Base-by-base conservation (phyloP, 2,329 filamentous ascomycete genomes). In the Fusarium sp. region DNA sequence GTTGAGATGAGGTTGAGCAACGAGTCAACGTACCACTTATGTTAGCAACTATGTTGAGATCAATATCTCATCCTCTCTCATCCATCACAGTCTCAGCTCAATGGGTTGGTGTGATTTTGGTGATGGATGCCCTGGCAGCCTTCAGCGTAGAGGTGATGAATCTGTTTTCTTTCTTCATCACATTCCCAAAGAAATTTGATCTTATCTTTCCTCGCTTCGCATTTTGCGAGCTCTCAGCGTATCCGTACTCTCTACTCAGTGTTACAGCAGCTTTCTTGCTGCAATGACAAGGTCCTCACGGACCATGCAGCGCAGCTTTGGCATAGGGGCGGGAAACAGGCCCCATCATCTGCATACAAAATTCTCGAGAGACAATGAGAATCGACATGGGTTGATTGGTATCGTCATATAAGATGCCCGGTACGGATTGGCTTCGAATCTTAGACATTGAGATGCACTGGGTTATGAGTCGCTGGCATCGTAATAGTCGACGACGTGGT, bases 121-220 rank as follows among this genome's bases (percentile, higher is more conserved):
- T 67, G 46, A 67, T 67, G 55, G 52, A 52, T 65, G 67, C 52
- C 63, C 49, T 55, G 51, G 63, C 67, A 71, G 62, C 67, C 54
- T 25, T 62, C 25, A 59, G 23, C 34, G 50, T n/a, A 34, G 26
- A 46, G 45, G 45, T 59, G 62, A 64, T 63, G 53, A 46, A 48
- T 56, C 31, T 59, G 42, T 34, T 71, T 65, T 54, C 46, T 50
- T 14, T 26, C 63, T 23, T 57, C 52, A 60, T 58, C 67, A 57
- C 58, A 57, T 56, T 70, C 23, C 30, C 46, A 51, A 46, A 58
- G 43, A 31, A 43, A 37, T 39, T 65, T 39, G 14, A 39, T 46
- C 37, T 52, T 42, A 31, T 44, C 23, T 58, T 54, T 23, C 42
- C 41, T 52, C 53, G 34, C 41, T 60, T 42, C 28, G 41, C 56